Conservation (phyloP, 2,329 filamentous ascomycete genomes). For the Talaromyces rugulosus region DNA sequence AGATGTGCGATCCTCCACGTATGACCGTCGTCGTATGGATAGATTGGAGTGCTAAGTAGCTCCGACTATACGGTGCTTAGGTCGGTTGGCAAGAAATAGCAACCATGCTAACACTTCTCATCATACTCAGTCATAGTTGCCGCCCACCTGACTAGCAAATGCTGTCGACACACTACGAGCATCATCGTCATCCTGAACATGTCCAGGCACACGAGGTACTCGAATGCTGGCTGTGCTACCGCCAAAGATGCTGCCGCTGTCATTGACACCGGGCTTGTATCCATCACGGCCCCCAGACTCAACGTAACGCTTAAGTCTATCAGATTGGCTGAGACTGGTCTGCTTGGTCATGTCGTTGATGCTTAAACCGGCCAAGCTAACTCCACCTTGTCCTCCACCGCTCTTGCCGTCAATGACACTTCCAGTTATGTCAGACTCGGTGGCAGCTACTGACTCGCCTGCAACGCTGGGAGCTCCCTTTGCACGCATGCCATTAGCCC, state of each 20-base stretch:
- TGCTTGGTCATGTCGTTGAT: slow-evolving; percentile 68
- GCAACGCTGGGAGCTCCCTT: slow-evolving; percentile 73
- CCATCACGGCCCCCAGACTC: slow-evolving; percentile 71
- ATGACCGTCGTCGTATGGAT: background rate
- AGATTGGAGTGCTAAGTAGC: background rate
- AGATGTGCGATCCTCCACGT: background rate
- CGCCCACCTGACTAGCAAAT: slow-evolving; percentile 89
- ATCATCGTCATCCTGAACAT: slow-evolving; percentile 70
- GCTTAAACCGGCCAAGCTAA: slow-evolving; percentile 79
- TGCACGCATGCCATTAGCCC: slow-evolving; percentile 60
- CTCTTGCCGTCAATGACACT: slow-evolving; percentile 73
- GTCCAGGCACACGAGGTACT: slow-evolving; percentile 42
- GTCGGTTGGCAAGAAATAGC: background rate
- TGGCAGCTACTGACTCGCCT: slow-evolving; percentile 87
- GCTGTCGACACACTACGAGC: slow-evolving; percentile 94
- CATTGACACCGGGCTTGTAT: slow-evolving; percentile 48
- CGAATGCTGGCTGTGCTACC: slow-evolving; percentile 52
- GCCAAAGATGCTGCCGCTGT: slow-evolving; percentile 63
- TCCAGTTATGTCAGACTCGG: slow-evolving; percentile 78
- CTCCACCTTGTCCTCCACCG: slow-evolving; percentile 68
- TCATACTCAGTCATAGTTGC: slow-evolving; percentile 56
- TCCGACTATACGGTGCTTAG: background rate
- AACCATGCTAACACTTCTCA: background rate
- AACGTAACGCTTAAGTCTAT: slow-evolving; percentile 90
- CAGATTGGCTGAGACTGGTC: slow-evolving; percentile 72